These are phyloP conservation scores for Mangifera indica DNA, from an alignment of 345 rosid species.

Conservation along the genomic window DNA sequence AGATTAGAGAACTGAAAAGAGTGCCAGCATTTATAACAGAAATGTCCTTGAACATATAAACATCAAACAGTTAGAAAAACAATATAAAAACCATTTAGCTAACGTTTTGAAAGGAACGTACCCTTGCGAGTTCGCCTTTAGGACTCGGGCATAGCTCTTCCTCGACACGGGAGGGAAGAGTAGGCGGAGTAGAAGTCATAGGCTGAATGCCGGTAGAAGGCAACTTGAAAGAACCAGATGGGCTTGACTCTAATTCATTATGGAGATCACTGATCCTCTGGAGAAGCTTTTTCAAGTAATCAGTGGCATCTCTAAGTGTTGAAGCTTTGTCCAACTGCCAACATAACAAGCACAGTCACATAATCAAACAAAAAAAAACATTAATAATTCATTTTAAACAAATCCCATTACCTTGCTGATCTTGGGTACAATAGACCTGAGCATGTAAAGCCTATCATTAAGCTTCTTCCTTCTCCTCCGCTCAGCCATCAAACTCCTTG, in stretches of 20 bases:
- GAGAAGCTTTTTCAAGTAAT: constrained; percentile 88
- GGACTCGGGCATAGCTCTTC: constrained; percentile 87
- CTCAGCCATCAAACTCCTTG: constrained; percentile 97
- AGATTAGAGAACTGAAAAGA: background rate
- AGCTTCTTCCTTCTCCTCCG: constrained; percentile 95
- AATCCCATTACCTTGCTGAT: constrained; percentile 78
- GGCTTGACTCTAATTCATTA: constrained; percentile 76
- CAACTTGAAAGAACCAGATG: constrained; percentile 58
- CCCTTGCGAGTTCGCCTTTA: constrained; percentile 83
- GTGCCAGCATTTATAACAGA: background rate
- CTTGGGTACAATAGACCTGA: constrained; percentile 96
- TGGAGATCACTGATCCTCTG: constrained; percentile 94
- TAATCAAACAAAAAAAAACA: background rate
- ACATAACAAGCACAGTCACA: constrained; percentile 8
- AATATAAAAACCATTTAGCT: background rate
- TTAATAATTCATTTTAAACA: background rate
- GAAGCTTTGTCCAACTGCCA: constrained; percentile 96
- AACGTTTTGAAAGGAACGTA: constrained; percentile 21
- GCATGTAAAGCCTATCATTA: constrained; percentile 96
- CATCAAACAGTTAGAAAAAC: background rate
- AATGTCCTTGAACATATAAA: background rate
- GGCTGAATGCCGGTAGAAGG: constrained; percentile 73
- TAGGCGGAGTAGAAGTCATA: constrained; percentile 76
- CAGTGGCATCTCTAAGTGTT: constrained; percentile 92
- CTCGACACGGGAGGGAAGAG: constrained; percentile 71